phyloP scores from a whole-genome alignment of 1,284 basidiomycete genomes.

The Irpex rosettiformis region DNA sequence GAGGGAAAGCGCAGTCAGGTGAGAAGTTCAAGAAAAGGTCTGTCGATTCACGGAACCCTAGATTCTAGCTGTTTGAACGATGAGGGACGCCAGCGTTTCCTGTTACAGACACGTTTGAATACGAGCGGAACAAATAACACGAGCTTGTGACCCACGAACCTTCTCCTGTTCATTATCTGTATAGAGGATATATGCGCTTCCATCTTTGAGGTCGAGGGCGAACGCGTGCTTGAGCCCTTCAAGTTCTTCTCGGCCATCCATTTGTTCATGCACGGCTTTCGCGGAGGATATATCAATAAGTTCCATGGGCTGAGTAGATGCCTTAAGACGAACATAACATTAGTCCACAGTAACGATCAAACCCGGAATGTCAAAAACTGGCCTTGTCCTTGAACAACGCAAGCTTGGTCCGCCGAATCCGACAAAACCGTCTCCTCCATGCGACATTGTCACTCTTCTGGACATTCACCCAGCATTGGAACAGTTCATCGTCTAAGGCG shows the following conservation, averaged over 20 bases:
- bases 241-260: slow-evolving; percentile 70
- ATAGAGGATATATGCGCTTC: slow-evolving; percentile 55
- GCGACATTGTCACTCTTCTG: slow-evolving; percentile 52
- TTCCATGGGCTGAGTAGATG: slow-evolving; percentile 41
- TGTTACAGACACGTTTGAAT: background rate
- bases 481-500: slow-evolving; percentile 22
- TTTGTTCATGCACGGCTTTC: slow-evolving; percentile 56
- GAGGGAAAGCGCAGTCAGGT: too few relatives aligned
- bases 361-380: background rate
- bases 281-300: slow-evolving; percentile 46
- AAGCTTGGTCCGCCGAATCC: slow-evolving; percentile 46
- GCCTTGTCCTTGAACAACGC: slow-evolving; percentile 47
- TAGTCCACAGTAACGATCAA: too few relatives aligned
- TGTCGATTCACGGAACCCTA: background rate
- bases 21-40: too few relatives aligned
- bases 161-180: slow-evolving; percentile 68
- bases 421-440: slow-evolving; percentile 69
- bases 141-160: slow-evolving; percentile 34
- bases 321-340: background rate
- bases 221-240: slow-evolving; percentile 69
- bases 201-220: slow-evolving; percentile 57
- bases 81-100: slow-evolving; percentile 1
- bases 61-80: slow-evolving; percentile 1
- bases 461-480: slow-evolving; percentile 65
- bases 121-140: background rate